These are phyloP conservation scores for Geotrichum ghanense DNA, from an alignment of 805 yeast genomes.

Conservation along the genomic window DNA sequence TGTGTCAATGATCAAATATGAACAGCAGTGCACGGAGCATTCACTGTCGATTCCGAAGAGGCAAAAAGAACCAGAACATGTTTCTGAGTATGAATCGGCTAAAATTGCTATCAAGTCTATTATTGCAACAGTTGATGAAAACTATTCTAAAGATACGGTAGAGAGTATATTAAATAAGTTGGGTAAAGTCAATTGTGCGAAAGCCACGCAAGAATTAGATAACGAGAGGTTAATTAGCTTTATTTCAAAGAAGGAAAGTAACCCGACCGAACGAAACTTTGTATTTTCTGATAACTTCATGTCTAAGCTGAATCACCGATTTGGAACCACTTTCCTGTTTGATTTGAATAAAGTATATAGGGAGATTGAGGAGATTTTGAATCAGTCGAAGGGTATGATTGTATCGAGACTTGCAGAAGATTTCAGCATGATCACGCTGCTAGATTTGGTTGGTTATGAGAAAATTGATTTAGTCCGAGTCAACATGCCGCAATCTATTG, in stretches of 20 bases:
- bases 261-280: conserved; percentile 39
- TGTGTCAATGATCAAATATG: conserved; percentile 63
- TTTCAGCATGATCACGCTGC: conserved; percentile 49
- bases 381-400: conserved; percentile 36
- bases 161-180: conserved; percentile 34
- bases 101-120: conserved; percentile 31
- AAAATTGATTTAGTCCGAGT: conserved; percentile 37
- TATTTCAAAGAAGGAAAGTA: conserved; percentile 22
- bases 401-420: conserved; percentile 47
- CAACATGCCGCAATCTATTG: conserved; percentile 31
- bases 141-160: conserved; percentile 37
- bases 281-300: conserved; percentile 43
- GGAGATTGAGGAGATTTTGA: conserved; percentile 25
- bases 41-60: conserved; percentile 26
- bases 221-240: conserved; percentile 31
- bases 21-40: conserved; percentile 37
- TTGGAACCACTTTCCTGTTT: conserved; percentile 31
- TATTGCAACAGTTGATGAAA: conserved; percentile 41
- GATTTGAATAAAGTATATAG: conserved; percentile 31
- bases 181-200: conserved; percentile 36
- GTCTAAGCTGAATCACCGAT: conserved; percentile 29
- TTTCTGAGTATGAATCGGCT: conserved; percentile 8
- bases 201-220: conserved; percentile 41
- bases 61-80: background rate
- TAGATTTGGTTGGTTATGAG: conserved; percentile 40